phyloP scores from a whole-genome alignment of 345 rosid genomes.

The Fremontodendron californicum region DNA sequence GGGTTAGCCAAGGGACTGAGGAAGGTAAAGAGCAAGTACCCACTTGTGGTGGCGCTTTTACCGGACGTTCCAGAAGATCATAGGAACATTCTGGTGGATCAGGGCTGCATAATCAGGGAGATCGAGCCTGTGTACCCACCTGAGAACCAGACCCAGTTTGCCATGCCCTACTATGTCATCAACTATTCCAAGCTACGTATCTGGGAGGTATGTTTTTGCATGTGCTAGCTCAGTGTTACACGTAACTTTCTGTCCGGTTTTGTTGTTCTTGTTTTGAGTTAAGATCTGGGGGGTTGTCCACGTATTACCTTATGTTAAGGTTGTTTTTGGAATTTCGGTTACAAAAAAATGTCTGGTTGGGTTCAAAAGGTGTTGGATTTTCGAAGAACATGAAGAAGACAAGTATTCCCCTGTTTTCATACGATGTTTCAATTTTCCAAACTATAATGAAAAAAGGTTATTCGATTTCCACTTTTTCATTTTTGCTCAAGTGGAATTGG shows the following conservation, averaged over 20 bases:
- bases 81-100: conserved; percentile 43
- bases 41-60: conserved; percentile 57
- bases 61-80: conserved; percentile 70
- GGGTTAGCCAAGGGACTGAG: conserved; percentile 70
- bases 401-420: neutral
- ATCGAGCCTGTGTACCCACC: conserved; percentile 62
- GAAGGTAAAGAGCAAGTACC: conserved; percentile 49
- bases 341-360: neutral
- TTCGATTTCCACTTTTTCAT: too few relatives aligned
- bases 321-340: neutral
- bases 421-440: neutral
- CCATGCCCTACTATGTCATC: conserved; percentile 75
- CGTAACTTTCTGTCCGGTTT: neutral
- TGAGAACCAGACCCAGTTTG: conserved; percentile 63
- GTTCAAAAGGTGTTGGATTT: neutral
- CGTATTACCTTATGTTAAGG: neutral
- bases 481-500: neutral
- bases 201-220: conserved; percentile 50
- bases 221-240: neutral
- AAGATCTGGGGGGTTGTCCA: neutral
- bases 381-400: neutral
- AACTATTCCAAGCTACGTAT: conserved; percentile 78
- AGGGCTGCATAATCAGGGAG: conserved; percentile 53
- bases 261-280: neutral
- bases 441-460: neutral